Evolutionary conservation across 2,329 filamentous ascomycete species (phyloP).

Genomic region (Hypoxylon sp.): DNA sequence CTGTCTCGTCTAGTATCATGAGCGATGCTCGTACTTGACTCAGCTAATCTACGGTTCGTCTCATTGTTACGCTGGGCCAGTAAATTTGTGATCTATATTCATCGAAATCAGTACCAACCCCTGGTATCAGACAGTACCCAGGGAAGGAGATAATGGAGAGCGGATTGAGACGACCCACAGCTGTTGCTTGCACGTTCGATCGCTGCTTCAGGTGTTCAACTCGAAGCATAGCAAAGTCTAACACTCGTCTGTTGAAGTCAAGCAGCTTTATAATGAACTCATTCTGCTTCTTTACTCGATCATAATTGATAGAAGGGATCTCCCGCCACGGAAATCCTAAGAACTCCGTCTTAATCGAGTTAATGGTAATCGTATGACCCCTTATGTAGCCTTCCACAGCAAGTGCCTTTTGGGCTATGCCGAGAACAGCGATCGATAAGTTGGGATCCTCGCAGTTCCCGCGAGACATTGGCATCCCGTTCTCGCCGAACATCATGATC

Average conservation of each 20-base stretch:
- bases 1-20: slow-evolving; percentile 29
- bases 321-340: slow-evolving; percentile 24
- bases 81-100: slow-evolving; percentile 25
- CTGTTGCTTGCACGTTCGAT: slow-evolving; percentile 21
- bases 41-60: slow-evolving; percentile 19
- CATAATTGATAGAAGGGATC: neutral
- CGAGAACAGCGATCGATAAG: slow-evolving; percentile 15
- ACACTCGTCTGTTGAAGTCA: slow-evolving; percentile 18
- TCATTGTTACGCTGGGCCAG: slow-evolving; percentile 29
- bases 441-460: slow-evolving; percentile 30
- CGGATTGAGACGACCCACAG: slow-evolving; percentile 8
- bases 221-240: slow-evolving; percentile 27
- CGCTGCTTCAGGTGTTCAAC: slow-evolving; percentile 27
- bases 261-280: slow-evolving; percentile 24
- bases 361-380: slow-evolving; percentile 18
- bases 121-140: neutral
- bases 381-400: slow-evolving; percentile 24
- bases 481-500: slow-evolving; percentile 26
- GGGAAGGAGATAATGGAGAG: neutral
- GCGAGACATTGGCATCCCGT: slow-evolving; percentile 23
- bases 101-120: neutral
- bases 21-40: slow-evolving; percentile 30
- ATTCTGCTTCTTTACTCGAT: slow-evolving; percentile 16
- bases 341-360: slow-evolving; percentile 17
- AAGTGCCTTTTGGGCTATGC: slow-evolving; percentile 19